Evolutionary conservation across 176 grass and related monocot genomes (phyloP), one percentile per base, ranked within the genome.

Genomic region (Rhipidocladum racemiflorum): DNA sequence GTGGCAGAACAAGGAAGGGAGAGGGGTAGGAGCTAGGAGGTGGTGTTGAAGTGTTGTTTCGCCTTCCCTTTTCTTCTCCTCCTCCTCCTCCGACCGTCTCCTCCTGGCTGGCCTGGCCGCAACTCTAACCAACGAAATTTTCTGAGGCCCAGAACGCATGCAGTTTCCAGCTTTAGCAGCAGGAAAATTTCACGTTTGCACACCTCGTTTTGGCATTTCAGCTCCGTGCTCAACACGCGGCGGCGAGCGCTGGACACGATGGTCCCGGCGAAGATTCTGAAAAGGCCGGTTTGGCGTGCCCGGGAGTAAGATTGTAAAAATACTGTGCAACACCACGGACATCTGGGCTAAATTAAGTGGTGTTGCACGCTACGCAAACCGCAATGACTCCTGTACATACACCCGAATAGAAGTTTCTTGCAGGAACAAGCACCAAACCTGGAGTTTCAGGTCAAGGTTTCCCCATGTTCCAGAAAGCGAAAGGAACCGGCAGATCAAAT

Each of bases 71-170:
- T 40, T 29, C 25, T 18, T 8, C 17, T 32, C 15, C 39, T 13
- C 23, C 10, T 13, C 17, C 3, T 48, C 15, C 54, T 57, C 54
- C 1, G n/a, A 57, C n/a, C n/a, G n/a, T 57, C 53, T 10, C 30
- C 34, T 78, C 46, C 24, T 65, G 59, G 78, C 7, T 85, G 76
- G 61, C 39, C 6, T 84, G 43, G 53, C 55, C 13, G 54, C 64
- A 5, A 4, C 54, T 3, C 64, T 38, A 56, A 44, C 87, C 87
- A 89, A 82, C 71, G 77, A 81, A 82, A 49, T 48, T 85, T 89
- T 81, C 10, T 89, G 87, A 45, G 87, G 87, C 27, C 24, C 70
- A 70, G 82, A 66, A 24, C 63, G 51, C 30, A 0, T 16, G 83
- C 49, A 11, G 29, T 7, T 44, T 5, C 4, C 82, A 68, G 80